Evolutionary conservation across 148 eudicot genomes (phyloP).

Genomic region (Vaccinium macrocarpon): DNA sequence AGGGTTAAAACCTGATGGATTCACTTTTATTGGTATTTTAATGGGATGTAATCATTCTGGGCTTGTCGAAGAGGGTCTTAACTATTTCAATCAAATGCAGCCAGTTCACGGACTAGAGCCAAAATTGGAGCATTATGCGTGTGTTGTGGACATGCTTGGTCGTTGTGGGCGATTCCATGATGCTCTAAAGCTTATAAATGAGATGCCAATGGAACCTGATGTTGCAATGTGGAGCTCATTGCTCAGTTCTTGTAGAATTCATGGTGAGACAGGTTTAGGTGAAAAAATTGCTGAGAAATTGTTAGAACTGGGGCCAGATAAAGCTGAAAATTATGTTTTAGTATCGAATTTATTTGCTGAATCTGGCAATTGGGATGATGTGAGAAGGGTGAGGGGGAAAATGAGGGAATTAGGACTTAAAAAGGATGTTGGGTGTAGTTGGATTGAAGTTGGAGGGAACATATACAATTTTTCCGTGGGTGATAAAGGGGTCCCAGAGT

Average conservation of each 20-base stretch:
- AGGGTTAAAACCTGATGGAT: conserved; percentile 47
- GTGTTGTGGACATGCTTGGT: conserved; percentile 67
- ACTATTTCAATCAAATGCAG: conserved; percentile 47
- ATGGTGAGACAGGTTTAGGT: conserved; percentile 41
- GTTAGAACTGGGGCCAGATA: conserved; percentile 40
- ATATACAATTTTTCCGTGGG: conserved; percentile 42
- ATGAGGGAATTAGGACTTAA: conserved; percentile 47
- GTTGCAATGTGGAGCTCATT: conserved; percentile 59
- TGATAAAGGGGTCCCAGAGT: conserved; percentile 27
- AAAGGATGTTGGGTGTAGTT: conserved; percentile 57
- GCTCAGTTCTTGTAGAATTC: conserved; percentile 50
- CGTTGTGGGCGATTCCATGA: conserved; percentile 53
- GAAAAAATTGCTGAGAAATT: conserved; percentile 46
- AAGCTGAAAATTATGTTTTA: conserved; percentile 46
- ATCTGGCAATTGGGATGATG: conserved; percentile 59
- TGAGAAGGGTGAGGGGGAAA: conserved; percentile 40
- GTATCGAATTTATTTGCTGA: conserved; percentile 56
- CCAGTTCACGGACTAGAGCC: conserved; percentile 42
- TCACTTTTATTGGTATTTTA: conserved; percentile 46
- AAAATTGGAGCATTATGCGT: conserved; percentile 62
- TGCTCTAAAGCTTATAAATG: conserved; percentile 43
- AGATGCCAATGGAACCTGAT: conserved; percentile 59
- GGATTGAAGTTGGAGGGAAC: conserved; percentile 54
- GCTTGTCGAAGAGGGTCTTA: conserved; percentile 49
- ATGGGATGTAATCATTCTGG: conserved; percentile 61